A percentile compares a stretch with the other conserved stretches of the same genome.
Evolutionary conservation across 441 rosid genomes (phyloP).

Genomic region (Eruca vesicaria): DNA sequence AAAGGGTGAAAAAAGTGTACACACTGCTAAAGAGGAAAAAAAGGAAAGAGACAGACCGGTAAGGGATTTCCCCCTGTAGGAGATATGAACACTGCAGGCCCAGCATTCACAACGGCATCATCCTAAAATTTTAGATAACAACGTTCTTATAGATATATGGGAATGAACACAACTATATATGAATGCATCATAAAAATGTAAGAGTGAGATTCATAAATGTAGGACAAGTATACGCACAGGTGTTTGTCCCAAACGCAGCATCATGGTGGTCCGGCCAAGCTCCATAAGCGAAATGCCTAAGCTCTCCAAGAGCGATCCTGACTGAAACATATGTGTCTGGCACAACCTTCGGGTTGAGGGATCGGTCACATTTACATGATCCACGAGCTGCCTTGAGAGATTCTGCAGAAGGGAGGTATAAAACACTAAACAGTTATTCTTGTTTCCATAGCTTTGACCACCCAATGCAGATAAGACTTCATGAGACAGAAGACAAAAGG

Average conservation of each 20-base stretch:
- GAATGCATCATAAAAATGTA: neutral
- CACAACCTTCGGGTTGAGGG: constrained; percentile 27
- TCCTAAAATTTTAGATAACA: constrained; percentile 27
- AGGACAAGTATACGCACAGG: constrained; percentile 33
- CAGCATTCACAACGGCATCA: constrained; percentile 43
- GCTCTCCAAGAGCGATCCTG: constrained; percentile 38
- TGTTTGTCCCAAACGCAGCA: constrained; percentile 42
- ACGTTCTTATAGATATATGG: neutral
- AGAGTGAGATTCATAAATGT: neutral
- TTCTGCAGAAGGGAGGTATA: constrained; percentile 29
- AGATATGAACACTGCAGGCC: constrained; percentile 38
- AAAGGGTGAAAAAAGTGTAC: neutral
- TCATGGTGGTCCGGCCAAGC: constrained; percentile 43
- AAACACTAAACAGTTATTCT: neutral
- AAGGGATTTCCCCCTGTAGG: constrained; percentile 35
- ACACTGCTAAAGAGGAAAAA: neutral
- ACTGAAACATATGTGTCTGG: constrained; percentile 26
- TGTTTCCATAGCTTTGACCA: neutral
- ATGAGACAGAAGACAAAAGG: neutral
- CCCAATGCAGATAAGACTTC: neutral
- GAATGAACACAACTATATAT: neutral
- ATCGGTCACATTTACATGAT: constrained; percentile 36
- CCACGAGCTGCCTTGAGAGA: constrained; percentile 34
- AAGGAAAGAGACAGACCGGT: constrained; percentile 22
- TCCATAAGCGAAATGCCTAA: constrained; percentile 41